phyloP scores from a whole-genome alignment of 2,329 filamentous ascomycete genomes.

The Trichocomaceae sp. region DNA sequence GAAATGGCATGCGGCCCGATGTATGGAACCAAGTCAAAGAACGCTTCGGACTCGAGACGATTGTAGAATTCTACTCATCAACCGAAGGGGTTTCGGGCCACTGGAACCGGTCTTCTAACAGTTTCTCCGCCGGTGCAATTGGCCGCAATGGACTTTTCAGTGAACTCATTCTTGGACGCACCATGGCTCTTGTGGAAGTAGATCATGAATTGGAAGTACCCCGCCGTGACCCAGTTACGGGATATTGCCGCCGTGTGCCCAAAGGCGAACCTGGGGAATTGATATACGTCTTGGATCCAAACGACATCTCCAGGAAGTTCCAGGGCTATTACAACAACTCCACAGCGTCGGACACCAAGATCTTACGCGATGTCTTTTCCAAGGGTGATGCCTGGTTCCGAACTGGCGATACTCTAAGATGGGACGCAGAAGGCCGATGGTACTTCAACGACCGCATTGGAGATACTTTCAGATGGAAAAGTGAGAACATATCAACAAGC shows the following conservation, averaged over 20 bases:
- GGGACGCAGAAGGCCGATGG: constrained; percentile 62
- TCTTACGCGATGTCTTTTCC: constrained; percentile 64
- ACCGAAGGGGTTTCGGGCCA: constrained; percentile 64
- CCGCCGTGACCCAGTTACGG: constrained; percentile 59
- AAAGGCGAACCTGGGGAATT: constrained; percentile 67
- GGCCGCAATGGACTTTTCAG: constrained; percentile 63
- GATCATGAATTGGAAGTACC: constrained; percentile 66
- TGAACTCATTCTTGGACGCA: constrained; percentile 46
- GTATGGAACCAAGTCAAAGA: constrained; percentile 79
- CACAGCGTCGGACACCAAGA: constrained; percentile 64
- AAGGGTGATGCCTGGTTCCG: constrained; percentile 78
- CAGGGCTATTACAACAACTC: constrained; percentile 76
- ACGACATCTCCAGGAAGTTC: constrained; percentile 59
- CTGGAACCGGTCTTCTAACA: constrained; percentile 69
- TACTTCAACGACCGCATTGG: constrained; percentile 67
- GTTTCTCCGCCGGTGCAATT: constrained; percentile 68
- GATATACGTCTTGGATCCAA: constrained; percentile 61
- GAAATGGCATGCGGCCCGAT: constrained; percentile 79
- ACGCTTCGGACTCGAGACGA: constrained; percentile 66
- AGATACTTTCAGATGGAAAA: constrained; percentile 56
- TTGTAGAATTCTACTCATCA: constrained; percentile 75
- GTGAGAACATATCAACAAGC: constrained; percentile 73
- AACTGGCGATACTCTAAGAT: constrained; percentile 73
- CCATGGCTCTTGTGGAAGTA: constrained; percentile 57
- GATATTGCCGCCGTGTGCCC: constrained; percentile 57